Conservation (phyloP, 176 grass and related monocot genomes). For the Stipa capillata region DNA sequence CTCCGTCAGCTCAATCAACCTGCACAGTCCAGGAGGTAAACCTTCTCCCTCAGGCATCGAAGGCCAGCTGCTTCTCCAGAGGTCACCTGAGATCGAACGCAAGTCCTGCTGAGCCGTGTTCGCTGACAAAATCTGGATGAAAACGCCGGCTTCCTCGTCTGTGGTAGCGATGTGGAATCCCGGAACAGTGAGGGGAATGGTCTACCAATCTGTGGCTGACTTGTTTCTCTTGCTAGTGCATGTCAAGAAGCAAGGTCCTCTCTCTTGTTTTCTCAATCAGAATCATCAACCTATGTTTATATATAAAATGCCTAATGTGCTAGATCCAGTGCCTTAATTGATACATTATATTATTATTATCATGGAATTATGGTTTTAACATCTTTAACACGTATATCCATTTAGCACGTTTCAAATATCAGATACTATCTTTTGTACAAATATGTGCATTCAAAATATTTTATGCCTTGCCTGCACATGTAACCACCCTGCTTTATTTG, state of each 20-base stretch:
- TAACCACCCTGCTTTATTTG: too few relatives aligned
- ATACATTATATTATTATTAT: neutral
- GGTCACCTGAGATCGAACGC: slow-evolving; percentile 59
- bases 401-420: neutral
- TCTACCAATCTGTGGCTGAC: slow-evolving; percentile 14
- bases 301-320: slow-evolving; percentile 21
- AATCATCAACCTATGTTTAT: slow-evolving; percentile 20
- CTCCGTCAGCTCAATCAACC: slow-evolving; percentile 54
- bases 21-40: slow-evolving; percentile 58
- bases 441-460: neutral
- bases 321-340: slow-evolving; percentile 19
- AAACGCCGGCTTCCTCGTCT: neutral
- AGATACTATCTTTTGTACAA: neutral
- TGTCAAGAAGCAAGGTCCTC: slow-evolving; percentile 13
- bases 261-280: neutral
- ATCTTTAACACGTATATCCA: neutral
- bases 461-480: too few relatives aligned
- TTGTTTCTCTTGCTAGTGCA: slow-evolving; percentile 11
- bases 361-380: slow-evolving; percentile 6
- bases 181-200: neutral
- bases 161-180: neutral
- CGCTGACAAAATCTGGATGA: neutral
- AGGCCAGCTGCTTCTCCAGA: slow-evolving; percentile 50
- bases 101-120: slow-evolving; percentile 44
- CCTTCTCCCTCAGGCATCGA: slow-evolving; percentile 36